phyloP scores from a whole-genome alignment of 768 basidiomycete species.

The Auriscalpium microsporum region DNA sequence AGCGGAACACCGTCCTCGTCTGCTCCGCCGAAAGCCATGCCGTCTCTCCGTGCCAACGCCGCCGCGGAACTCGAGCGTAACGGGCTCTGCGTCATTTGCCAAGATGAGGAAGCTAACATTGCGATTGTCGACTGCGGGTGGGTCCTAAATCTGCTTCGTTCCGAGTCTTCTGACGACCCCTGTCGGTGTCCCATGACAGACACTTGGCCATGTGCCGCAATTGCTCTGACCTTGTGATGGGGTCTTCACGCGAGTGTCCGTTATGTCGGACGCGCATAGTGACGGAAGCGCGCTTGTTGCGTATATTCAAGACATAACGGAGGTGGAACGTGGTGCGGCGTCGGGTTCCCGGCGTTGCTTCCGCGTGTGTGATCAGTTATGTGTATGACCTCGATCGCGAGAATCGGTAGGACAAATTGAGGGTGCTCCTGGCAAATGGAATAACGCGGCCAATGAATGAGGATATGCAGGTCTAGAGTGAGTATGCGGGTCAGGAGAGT shows the following conservation, averaged over 20 bases:
- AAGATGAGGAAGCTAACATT: conserved; percentile 90
- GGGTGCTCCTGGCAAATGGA: no score
- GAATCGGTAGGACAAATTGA: no score
- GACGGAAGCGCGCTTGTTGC: conserved; percentile 68
- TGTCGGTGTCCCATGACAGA: conserved; percentile 27
- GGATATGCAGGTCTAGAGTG: no score
- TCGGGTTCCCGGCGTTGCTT: no score
- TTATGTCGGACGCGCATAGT: conserved; percentile 85
- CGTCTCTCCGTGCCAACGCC: conserved; percentile 12
- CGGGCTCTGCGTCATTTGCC: conserved; percentile 86
- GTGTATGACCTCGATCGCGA: no score
- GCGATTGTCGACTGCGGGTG: conserved; percentile 94
- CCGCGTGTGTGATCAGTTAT: no score
- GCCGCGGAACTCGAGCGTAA: conserved; percentile 47
- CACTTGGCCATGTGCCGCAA: conserved; percentile 72
- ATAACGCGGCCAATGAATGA: no score
- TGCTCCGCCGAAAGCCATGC: conserved; percentile 13
- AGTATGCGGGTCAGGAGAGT: no score
- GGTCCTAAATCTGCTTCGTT: conserved; percentile 21
- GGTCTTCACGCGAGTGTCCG: conserved; percentile 78
- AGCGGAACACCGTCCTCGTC: conserved; percentile 18
- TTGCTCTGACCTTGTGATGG: conserved; percentile 75
- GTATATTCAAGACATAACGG: conserved; percentile 54
- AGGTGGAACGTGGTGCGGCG: neutral
- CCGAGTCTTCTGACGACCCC: neutral